phyloP scores from a whole-genome alignment of 2,329 filamentous ascomycete species.

The Aureobasidium sp. region DNA sequence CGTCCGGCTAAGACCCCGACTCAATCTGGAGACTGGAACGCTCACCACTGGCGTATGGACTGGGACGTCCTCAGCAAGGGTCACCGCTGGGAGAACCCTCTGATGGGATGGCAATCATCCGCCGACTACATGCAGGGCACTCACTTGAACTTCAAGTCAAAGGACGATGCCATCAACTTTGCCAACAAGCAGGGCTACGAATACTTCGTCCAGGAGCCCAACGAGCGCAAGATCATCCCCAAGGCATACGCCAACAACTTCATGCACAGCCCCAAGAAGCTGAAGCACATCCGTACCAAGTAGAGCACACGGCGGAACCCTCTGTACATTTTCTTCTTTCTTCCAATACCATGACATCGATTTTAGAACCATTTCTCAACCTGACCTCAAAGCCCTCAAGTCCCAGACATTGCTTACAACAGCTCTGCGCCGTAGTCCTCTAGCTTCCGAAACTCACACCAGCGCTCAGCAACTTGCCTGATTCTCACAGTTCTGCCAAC shows the following conservation, averaged over 20 bases:
- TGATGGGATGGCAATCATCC: constrained; percentile 98
- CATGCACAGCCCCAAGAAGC: constrained; percentile 70
- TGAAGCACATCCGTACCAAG: constrained; percentile 75
- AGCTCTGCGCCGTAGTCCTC: not conserved
- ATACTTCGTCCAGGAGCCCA: constrained; percentile 97
- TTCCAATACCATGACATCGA: constrained; percentile 10
- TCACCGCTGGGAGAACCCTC: constrained; percentile 93
- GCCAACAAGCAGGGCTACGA: constrained; percentile 99
- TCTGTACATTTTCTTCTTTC: constrained; percentile 8
- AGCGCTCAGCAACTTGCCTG: constrained; percentile 33
- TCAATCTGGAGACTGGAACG: constrained; percentile 83
- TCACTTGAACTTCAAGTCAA: constrained; percentile 78
- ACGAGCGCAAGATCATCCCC: constrained; percentile 71
- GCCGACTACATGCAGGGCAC: constrained; percentile 94
- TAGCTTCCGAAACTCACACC: constrained; percentile 29
- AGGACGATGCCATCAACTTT: constrained; percentile 90
- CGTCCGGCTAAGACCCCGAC: constrained; percentile 88
- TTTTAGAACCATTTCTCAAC: not conserved
- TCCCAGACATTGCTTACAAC: not conserved
- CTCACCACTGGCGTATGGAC: constrained; percentile 90
- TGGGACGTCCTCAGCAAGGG: constrained; percentile 92
- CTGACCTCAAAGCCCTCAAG: not conserved
- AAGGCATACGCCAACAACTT: constrained; percentile 99
- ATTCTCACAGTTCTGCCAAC: constrained; percentile 38
- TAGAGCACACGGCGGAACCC: constrained; percentile 35